These are phyloP conservation scores for Aspergillus japonicus DNA, from an alignment of 2,329 filamentous ascomycete genomes.

Conservation along the genomic window DNA sequence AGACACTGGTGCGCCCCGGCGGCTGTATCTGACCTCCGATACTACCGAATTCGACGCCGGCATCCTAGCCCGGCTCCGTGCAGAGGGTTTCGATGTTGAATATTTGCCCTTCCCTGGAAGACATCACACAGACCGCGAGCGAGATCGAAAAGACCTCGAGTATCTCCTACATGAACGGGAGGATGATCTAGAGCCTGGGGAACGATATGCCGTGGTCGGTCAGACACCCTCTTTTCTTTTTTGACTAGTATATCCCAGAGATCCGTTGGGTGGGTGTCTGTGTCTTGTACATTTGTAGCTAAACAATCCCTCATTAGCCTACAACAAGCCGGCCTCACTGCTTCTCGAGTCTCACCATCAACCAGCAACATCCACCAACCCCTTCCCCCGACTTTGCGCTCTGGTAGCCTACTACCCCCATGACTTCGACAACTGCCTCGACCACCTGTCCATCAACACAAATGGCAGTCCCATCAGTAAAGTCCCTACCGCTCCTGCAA, in stretches of 20 bases:
- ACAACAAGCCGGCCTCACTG: constrained; percentile 57
- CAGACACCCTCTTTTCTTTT: not conserved
- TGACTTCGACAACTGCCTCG: not conserved
- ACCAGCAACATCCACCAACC: constrained; percentile 50
- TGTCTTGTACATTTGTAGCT: not conserved
- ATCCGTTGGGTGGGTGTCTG: not conserved
- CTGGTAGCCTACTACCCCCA: constrained; percentile 59
- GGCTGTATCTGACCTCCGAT: constrained; percentile 33
- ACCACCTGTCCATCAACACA: not conserved
- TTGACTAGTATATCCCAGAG: not conserved
- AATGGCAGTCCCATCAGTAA: not conserved
- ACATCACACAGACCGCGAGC: constrained; percentile 34
- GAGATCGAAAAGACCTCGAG: constrained; percentile 49
- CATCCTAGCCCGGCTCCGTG: constrained; percentile 52
- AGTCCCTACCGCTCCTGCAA: constrained; percentile 28
- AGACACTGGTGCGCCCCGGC: constrained; percentile 14
- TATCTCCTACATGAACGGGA: constrained; percentile 51
- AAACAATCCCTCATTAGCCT: constrained; percentile 48
- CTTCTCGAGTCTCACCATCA: constrained; percentile 48
- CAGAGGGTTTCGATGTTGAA: constrained; percentile 58
- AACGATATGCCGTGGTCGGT: constrained; percentile 62
- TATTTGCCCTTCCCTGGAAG: constrained; percentile 50
- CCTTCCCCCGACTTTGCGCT: constrained; percentile 56
- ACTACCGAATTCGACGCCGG: constrained; percentile 51
- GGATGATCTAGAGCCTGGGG: constrained; percentile 54